Percentiles rank a stretch among this genome's conserved stretches.
Evolutionary conservation across 495 filamentous ascomycete species (phyloP).

Genomic region (Penicillium ochrochloron): DNA sequence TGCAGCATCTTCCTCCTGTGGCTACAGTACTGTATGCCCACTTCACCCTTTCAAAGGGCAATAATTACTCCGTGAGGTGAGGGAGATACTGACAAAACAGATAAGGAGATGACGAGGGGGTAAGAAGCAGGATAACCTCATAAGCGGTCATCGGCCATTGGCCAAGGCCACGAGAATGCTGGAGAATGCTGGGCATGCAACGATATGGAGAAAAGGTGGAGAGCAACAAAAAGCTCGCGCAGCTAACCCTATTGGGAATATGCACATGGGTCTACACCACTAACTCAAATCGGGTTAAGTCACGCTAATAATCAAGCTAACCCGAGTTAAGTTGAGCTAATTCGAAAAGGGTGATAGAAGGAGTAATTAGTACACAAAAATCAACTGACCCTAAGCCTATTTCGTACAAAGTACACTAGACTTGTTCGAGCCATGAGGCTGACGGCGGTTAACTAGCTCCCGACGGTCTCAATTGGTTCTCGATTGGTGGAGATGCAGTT

Average conservation of each 20-base stretch:
- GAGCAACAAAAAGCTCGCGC: not conserved
- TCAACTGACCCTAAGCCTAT: not conserved
- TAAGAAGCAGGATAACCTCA: constrained; percentile 11
- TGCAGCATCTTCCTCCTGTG: not conserved
- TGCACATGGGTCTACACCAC: not conserved
- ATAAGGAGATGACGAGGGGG: not conserved
- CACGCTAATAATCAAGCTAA: not conserved
- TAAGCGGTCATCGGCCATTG: constrained; percentile 2
- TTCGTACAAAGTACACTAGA: not conserved
- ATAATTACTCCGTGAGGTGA: not conserved
- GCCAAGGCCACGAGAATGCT: not conserved
- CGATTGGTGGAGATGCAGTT: not conserved
- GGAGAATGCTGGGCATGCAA: not conserved
- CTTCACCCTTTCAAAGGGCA: not conserved
- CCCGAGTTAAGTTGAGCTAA: not conserved
- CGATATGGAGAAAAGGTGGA: not conserved
- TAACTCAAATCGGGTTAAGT: constrained; percentile 1
- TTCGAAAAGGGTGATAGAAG: not conserved
- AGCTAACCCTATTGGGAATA: constrained; percentile 16
- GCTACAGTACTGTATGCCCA: not conserved
- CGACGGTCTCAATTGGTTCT: not conserved
- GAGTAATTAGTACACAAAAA: not conserved
- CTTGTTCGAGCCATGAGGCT: constrained; percentile 14
- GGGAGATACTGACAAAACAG: not conserved
- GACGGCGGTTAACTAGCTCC: constrained; percentile 8